These are phyloP conservation scores for Saccharum hybrid DNA, from an alignment of 202 grass and related monocot species.

Conservation along the genomic window DNA sequence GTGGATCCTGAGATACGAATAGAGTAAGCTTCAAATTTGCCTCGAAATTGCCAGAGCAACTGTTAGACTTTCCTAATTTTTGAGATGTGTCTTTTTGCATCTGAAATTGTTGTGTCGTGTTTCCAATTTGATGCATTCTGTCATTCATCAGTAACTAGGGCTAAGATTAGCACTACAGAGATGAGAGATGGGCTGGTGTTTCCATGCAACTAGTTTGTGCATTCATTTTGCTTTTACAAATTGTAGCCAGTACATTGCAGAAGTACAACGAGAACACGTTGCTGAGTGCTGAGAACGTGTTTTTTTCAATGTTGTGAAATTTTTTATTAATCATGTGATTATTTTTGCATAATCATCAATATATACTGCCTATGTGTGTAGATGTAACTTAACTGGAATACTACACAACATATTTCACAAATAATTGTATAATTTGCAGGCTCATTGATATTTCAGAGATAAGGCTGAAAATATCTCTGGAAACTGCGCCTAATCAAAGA, in stretches of 20 bases:
- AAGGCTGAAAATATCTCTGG: conserved; percentile 94
- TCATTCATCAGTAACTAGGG: conserved; percentile 26
- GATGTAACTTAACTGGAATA: conserved; percentile 12
- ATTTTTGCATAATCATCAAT: background rate
- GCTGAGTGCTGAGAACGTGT: background rate
- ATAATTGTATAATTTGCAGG: conserved; percentile 57
- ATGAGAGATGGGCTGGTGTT: background rate
- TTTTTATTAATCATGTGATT: conserved; percentile 1
- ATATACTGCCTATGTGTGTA: background rate
- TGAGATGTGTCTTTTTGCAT: conserved; percentile 25
- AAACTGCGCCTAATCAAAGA: conserved; percentile 93
- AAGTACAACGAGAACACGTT: background rate
- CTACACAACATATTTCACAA: conserved; percentile 12
- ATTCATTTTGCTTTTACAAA: background rate
- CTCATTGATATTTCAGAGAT: conserved; percentile 96
- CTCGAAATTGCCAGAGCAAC: background rate
- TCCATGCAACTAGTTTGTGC: background rate
- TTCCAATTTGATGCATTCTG: conserved; percentile 14
- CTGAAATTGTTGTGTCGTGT: conserved; percentile 24
- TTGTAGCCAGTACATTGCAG: conserved; percentile 1
- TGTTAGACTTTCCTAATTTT: conserved; percentile 6
- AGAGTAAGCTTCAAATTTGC: conserved; percentile 70
- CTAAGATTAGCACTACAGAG: conserved; percentile 15
- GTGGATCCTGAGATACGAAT: conserved; percentile 96
- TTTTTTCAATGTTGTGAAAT: background rate